Evolutionary conservation across 495 filamentous ascomycete genomes (phyloP), one percentile per base, ranked within the genome.

Genomic region (Trichocladium antarcticum): DNA sequence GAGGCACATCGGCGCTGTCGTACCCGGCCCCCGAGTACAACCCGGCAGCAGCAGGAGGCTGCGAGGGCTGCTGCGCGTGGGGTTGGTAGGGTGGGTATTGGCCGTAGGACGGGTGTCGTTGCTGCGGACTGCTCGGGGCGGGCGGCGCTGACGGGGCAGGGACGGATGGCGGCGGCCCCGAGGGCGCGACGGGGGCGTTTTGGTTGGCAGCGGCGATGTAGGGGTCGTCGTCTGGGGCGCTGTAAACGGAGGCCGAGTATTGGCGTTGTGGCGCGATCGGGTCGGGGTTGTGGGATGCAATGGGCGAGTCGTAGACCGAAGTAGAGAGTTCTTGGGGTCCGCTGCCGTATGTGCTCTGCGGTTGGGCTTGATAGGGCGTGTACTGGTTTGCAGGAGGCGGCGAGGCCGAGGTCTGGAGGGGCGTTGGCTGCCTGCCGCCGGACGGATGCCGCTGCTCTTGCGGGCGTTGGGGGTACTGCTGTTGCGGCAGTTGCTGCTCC

Each of bases 271-370:
- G 70, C 7, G 60, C 64, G 20, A 63, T 55, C 4, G 66, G 63
- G 27, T 63, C 60, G 8, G 68, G 58, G 43, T 74, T 71, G 41
- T 74, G 74, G 35, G 73, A 68, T 28, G 80, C 81, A 34, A 85
- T 76, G 16, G 87, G 87, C 6, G 84, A 86, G 58, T 90, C 84
- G 54, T 92, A 93, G 10, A 78, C 77, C 6, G 84, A 84, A n/a
- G 87, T 88, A 28, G 84, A 83, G 35, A 93, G 70, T 70, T 93
- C 87, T 63, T 90, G 87, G 1, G 87, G 86, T 38, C 82, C 79
- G 50, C 52, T 65, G 9, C 80, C 80, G 56, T 85, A 85, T 39
- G 79, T 85, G 52, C 81, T 88, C 61, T 83, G 80, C 5, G 82
- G 84, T 74, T 61, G 60, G 66, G 56, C 60, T 57, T 66, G 63